These are phyloP conservation scores for Neurospora intermedia DNA, from an alignment of 495 filamentous ascomycete genomes.

Conservation along the genomic window DNA sequence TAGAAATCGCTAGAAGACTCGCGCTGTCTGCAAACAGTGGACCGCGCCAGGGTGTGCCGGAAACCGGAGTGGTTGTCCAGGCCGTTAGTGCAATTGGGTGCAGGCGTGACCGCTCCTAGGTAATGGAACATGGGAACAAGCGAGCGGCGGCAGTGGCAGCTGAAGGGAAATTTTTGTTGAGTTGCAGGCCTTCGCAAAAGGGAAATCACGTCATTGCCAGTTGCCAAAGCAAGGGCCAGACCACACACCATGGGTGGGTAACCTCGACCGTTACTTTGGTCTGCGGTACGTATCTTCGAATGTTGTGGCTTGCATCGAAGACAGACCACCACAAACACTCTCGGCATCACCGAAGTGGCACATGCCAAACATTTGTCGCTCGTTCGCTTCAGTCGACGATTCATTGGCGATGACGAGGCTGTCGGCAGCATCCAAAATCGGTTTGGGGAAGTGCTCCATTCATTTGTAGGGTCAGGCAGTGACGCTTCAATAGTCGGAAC, in stretches of 20 bases:
- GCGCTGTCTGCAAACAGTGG: not conserved
- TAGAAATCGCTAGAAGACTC: not conserved
- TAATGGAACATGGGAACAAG: not conserved
- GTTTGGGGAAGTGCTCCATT: not conserved
- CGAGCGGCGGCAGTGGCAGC: not conserved
- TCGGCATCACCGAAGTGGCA: not conserved
- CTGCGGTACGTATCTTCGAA: not conserved
- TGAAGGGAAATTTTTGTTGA: not conserved
- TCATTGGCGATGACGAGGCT: not conserved
- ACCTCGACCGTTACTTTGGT: not conserved
- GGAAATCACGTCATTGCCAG: not conserved
- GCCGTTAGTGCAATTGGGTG: not conserved
- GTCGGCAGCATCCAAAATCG: not conserved
- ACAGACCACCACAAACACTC: not conserved
- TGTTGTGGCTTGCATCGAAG: not conserved
- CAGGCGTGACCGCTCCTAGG: not conserved
- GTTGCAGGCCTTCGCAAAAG: not conserved
- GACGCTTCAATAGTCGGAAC: not conserved
- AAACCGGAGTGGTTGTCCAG: not conserved
- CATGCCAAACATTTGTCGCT: not conserved
- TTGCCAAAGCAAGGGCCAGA: not conserved
- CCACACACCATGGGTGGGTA: not conserved
- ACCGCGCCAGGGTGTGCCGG: not conserved
- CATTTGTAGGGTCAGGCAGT: not conserved
- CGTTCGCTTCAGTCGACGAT: not conserved